These are phyloP conservation scores for Microsporum audouinii DNA, from an alignment of 2,329 filamentous ascomycete species.

Conservation along the genomic window DNA sequence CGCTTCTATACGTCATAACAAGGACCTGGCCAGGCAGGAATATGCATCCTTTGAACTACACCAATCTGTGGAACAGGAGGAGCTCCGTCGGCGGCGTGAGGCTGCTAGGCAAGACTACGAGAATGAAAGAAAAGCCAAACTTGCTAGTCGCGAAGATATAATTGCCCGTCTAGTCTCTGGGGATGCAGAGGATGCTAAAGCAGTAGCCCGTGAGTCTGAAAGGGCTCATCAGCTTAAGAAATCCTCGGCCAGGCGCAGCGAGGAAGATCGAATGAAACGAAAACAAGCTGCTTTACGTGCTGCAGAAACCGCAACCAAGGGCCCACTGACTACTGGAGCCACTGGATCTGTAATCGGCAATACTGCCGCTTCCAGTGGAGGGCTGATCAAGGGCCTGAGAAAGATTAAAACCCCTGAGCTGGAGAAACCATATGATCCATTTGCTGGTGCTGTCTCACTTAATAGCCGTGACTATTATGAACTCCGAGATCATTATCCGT, in stretches of 20 bases:
- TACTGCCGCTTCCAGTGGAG: constrained; percentile 21
- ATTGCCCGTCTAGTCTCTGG: constrained; percentile 57
- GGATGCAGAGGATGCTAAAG: constrained; percentile 47
- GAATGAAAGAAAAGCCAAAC: constrained; percentile 54
- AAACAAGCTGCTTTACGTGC: constrained; percentile 32
- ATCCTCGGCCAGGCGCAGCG: constrained; percentile 49
- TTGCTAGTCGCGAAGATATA: constrained; percentile 55
- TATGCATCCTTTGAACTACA: constrained; percentile 36
- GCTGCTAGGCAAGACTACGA: constrained; percentile 57
- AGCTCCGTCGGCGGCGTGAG: constrained; percentile 50
- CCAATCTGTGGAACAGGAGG: constrained; percentile 53
- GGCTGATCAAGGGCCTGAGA: constrained; percentile 69
- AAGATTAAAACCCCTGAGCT: constrained; percentile 48
- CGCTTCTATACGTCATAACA: constrained; percentile 44
- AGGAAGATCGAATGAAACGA: constrained; percentile 37
- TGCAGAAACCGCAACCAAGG: constrained; percentile 24
- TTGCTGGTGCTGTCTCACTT: constrained; percentile 54
- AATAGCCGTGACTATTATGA: constrained; percentile 59
- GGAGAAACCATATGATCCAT: constrained; percentile 76
- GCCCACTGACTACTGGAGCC: constrained; percentile 6
- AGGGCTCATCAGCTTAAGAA: constrained; percentile 58
- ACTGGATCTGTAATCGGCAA: neutral
- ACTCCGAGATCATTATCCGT: constrained; percentile 59
- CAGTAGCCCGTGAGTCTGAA: constrained; percentile 42
- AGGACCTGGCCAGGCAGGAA: constrained; percentile 38